phyloP scores from a whole-genome alignment of 768 basidiomycete genomes.

The Tulasnella sp. region DNA sequence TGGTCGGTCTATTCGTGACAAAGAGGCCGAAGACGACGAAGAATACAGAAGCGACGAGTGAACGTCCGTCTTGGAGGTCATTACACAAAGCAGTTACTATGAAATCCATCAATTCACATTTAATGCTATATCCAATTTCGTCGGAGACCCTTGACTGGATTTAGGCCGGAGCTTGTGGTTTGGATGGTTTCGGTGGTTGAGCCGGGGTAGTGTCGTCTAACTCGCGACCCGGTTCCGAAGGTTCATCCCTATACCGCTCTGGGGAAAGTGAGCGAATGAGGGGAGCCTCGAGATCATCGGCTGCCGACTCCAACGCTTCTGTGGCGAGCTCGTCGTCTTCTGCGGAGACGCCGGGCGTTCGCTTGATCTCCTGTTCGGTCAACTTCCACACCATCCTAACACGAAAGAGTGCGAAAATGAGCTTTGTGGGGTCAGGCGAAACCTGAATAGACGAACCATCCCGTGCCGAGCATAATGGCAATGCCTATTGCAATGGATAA shows the following conservation, averaged over 20 bases:
- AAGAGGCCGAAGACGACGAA: conserved; percentile 16
- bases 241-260: conserved; percentile 8
- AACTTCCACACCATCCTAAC: conserved; percentile 57
- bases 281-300: conserved; percentile 10
- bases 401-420: conserved; percentile 10
- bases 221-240: background rate
- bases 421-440: background rate
- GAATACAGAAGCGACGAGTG: conserved; percentile 20
- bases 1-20: conserved; percentile 10
- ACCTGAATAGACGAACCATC: conserved; percentile 45
- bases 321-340: conserved; percentile 49
- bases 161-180: background rate
- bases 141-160: background rate
- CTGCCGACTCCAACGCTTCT: conserved; percentile 52
- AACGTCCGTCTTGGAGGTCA: background rate
- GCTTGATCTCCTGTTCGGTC: conserved; percentile 53
- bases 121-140: background rate
- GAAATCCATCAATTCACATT: background rate
- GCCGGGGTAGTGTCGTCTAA: background rate
- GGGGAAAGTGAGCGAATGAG: conserved; percentile 5
- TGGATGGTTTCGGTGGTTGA: background rate
- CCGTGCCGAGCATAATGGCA: conserved; percentile 48
- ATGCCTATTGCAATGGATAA: conserved; percentile 54
- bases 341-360: conserved; percentile 42
- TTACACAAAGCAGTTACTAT: background rate